Evolutionary conservation across 768 basidiomycete genomes (phyloP).

Genomic region (Xanthoconium purpureum): DNA sequence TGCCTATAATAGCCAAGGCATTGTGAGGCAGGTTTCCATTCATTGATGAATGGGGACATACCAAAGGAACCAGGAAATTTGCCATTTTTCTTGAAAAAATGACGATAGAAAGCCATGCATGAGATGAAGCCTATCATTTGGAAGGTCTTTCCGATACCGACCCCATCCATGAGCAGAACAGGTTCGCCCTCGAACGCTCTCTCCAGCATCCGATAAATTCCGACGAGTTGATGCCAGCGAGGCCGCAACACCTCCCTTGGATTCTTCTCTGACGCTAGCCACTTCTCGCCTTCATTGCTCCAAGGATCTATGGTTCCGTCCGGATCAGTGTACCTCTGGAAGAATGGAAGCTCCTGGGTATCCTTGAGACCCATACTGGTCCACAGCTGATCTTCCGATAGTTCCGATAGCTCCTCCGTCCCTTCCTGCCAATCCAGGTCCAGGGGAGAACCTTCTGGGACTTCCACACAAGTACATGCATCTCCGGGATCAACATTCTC

Average conservation of each 20-base stretch:
- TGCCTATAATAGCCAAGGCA: neutral
- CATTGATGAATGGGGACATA: neutral
- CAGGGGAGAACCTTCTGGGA: neutral
- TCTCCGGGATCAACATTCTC: neutral
- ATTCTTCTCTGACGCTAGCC: neutral
- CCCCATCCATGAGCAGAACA: constrained; percentile 23
- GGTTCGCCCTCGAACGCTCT: neutral
- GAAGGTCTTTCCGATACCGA: constrained; percentile 25
- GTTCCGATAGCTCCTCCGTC: neutral
- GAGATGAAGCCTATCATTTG: constrained; percentile 18
- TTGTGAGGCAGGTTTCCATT: too few species aligned
- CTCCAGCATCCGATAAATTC: constrained; percentile 19
- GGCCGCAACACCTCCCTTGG: neutral
- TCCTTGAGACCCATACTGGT: neutral
- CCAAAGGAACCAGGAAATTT: constrained; percentile 1
- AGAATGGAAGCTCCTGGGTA: neutral
- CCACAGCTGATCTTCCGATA: neutral
- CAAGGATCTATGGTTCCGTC: constrained; percentile 3
- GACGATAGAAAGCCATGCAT: constrained; percentile 5
- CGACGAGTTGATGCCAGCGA: constrained; percentile 21
- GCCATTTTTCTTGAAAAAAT: neutral
- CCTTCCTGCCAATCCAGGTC: constrained; percentile 2
- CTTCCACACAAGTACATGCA: rapidly evolving
- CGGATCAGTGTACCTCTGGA: constrained; percentile 1
- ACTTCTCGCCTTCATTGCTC: constrained; percentile 7